Conservation (phyloP, 225 moss, liverwort and hornwort genomes). For the Straminergon stramineum region DNA sequence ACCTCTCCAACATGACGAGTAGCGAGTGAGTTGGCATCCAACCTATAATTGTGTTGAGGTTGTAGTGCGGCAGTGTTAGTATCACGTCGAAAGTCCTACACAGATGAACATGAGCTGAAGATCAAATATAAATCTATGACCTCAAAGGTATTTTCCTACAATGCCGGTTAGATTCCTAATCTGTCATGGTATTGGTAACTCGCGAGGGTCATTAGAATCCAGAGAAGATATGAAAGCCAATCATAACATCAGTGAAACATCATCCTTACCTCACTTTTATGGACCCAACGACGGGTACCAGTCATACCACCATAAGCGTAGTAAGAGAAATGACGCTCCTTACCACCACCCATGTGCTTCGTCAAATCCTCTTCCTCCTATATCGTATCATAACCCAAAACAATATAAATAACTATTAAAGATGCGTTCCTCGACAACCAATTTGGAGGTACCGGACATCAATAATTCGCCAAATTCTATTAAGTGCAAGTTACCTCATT, state of each 20-base stretch:
- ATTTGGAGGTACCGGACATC: not conserved
- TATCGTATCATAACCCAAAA: not conserved
- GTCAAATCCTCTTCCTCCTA: slow-evolving; percentile 69
- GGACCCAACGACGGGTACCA: slow-evolving; percentile 68
- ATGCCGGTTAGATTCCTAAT: not conserved
- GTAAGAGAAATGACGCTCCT: slow-evolving; percentile 89
- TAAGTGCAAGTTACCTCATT: slow-evolving; percentile 22
- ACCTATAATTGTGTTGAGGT: slow-evolving; percentile 89
- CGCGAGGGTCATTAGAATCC: not conserved
- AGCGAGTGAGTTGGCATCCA: slow-evolving; percentile 69
- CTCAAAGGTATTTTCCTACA: not conserved
- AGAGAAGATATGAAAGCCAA: not conserved
- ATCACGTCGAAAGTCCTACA: slow-evolving; percentile 65
- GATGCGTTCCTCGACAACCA: not conserved
- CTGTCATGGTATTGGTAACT: not conserved
- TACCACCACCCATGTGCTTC: slow-evolving; percentile 64
- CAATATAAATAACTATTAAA: not conserved
- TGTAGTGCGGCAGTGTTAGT: slow-evolving; percentile 24
- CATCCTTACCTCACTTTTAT: slow-evolving; percentile 72
- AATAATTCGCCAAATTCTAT: not conserved
- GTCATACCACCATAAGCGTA: slow-evolving; percentile 76
- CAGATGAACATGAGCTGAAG: not conserved
- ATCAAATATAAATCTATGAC: not conserved
- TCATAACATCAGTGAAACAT: not conserved
- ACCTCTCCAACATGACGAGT: slow-evolving; percentile 58